Percentiles rank a stretch among this genome's conserved stretches.
phyloP scores from a whole-genome alignment of 2,329 filamentous ascomycete species.

The Venturia pyrina region DNA sequence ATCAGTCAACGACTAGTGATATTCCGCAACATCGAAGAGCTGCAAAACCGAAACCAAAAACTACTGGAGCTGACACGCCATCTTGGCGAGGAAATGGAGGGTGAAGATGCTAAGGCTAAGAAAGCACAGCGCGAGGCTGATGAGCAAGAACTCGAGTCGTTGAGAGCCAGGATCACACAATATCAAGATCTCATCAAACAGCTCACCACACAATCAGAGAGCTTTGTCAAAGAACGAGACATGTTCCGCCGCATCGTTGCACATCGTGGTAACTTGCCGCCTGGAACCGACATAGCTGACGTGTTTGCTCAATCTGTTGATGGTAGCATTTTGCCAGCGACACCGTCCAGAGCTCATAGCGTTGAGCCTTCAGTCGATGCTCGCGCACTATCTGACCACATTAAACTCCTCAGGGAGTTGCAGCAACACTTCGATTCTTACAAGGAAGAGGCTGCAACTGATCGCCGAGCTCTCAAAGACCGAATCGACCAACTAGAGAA shows the following conservation, averaged over 20 bases:
- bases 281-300: constrained; percentile 51
- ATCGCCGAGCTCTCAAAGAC: constrained; percentile 71
- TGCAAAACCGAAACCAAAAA: constrained; percentile 82
- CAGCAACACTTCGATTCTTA: constrained; percentile 86
- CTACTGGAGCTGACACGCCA: constrained; percentile 74
- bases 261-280: constrained; percentile 54
- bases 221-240: constrained; percentile 89
- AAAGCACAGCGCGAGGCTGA: constrained; percentile 45
- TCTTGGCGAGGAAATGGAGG: constrained; percentile 82
- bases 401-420: constrained; percentile 72
- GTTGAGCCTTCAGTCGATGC: constrained; percentile 38
- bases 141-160: constrained; percentile 59
- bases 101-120: constrained; percentile 65
- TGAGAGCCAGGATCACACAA: constrained; percentile 63
- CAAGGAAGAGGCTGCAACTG: constrained; percentile 72
- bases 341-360: constrained; percentile 27
- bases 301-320: constrained; percentile 64
- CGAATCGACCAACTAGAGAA: constrained; percentile 73
- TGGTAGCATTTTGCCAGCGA: constrained; percentile 38
- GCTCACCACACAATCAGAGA: constrained; percentile 75
- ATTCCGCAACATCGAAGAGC: constrained; percentile 74
- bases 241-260: constrained; percentile 95
- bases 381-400: constrained; percentile 57
- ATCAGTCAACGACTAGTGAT: constrained; percentile 84
- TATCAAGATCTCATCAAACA: constrained; percentile 79